Percentiles rank a stretch among this genome's conserved stretches.
These are phyloP conservation scores for Phialophora expanda DNA, from an alignment of 2,329 filamentous ascomycete species.

Conservation along the genomic window DNA sequence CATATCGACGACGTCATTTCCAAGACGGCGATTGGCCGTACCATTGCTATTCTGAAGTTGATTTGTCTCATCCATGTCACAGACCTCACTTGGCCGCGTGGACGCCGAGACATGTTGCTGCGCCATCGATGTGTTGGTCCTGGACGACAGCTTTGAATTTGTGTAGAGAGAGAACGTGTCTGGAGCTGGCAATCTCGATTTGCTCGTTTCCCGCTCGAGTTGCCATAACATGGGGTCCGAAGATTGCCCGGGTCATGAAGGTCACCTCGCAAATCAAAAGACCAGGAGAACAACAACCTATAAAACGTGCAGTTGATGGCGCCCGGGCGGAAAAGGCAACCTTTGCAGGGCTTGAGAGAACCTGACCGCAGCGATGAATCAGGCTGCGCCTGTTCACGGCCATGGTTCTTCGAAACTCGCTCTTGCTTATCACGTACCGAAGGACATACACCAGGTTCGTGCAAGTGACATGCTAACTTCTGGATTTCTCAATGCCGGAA, in stretches of 20 bases:
- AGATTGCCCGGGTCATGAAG: not conserved
- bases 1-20: conserved; percentile 1
- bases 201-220: not conserved
- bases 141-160: not conserved
- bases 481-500: not conserved
- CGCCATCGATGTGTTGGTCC: not conserved
- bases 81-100: not conserved
- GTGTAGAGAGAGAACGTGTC: not conserved
- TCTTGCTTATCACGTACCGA: not conserved
- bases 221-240: not conserved
- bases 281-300: too few relatives aligned
- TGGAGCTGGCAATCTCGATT: not conserved
- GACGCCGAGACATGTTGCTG: not conserved
- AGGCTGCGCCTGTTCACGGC: not conserved
- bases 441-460: not conserved
- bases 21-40: not conserved
- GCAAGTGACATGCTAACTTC: not conserved
- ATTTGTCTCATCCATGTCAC: not conserved
- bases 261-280: not conserved
- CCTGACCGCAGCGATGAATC: not conserved
- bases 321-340: not conserved
- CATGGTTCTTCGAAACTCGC: not conserved
- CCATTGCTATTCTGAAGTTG: not conserved
- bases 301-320: not conserved
- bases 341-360: not conserved